A percentile compares a stretch with the other conserved stretches of the same genome.
These are phyloP conservation scores for Syncephalastrum racemosum DNA, from an alignment of 371 early-diverging fungal species.

Conservation along the genomic window DNA sequence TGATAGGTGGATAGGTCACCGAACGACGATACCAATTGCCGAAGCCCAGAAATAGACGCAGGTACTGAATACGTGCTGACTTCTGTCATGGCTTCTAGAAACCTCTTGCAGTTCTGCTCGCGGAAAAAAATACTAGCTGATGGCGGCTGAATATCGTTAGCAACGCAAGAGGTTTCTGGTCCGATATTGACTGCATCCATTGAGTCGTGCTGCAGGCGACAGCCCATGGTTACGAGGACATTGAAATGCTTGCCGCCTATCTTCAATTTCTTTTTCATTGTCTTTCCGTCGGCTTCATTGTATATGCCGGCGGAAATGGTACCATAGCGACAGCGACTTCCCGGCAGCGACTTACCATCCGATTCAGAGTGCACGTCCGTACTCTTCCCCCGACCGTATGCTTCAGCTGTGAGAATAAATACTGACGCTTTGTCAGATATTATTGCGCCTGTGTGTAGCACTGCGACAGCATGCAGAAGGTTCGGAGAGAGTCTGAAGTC, in stretches of 20 bases:
- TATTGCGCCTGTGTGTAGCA: conserved; percentile 4
- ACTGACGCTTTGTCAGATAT: neutral
- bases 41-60: too few species aligned
- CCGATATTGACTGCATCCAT: conserved; percentile 6
- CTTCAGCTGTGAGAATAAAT: conserved; percentile 2
- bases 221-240: conserved; percentile 2
- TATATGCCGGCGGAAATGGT: conserved; percentile 3
- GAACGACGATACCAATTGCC: too few species aligned
- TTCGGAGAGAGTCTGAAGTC: neutral
- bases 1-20: too few species aligned
- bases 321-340: neutral
- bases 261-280: too few species aligned
- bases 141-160: too few species aligned
- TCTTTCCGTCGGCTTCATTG: too few species aligned
- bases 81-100: too few species aligned
- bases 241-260: conserved; percentile 8
- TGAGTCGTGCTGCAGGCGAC: neutral
- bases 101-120: too few species aligned
- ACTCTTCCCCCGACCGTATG: neutral
- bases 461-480: conserved; percentile 6
- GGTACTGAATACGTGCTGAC: too few species aligned
- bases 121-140: too few species aligned
- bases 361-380: conserved; percentile 1
- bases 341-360: neutral
- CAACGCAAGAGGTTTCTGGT: too few species aligned